Evolutionary conservation across 371 early-diverging fungal species (phyloP).

Genomic region (Mycotypha africana): DNA sequence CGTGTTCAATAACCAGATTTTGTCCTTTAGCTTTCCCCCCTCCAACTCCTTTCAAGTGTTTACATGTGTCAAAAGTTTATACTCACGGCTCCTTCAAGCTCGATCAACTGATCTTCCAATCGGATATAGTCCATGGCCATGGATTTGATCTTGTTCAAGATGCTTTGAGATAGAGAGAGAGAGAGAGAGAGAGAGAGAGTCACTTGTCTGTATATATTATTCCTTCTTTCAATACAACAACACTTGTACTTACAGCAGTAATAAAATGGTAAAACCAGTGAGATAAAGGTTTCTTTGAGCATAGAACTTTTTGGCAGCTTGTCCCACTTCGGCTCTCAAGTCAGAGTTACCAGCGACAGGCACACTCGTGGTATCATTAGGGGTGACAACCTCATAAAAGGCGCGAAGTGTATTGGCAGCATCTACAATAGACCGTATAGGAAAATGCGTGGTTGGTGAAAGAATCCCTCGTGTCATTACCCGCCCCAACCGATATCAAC

Average conservation of each 20-base stretch:
- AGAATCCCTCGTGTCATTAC: too few relatives aligned
- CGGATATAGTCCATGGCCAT: constrained; percentile 18
- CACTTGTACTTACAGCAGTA: constrained; percentile 26
- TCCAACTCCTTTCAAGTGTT: too few relatives aligned
- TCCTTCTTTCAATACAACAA: too few relatives aligned
- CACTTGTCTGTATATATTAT: too few relatives aligned
- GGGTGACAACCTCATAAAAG: constrained; percentile 23
- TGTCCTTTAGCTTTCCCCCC: too few relatives aligned
- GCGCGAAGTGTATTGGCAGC: constrained; percentile 57
- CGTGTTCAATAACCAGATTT: neutral
- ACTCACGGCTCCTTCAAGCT: constrained; percentile 21
- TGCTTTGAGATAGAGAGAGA: too few relatives aligned
- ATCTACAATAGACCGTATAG: constrained; percentile 26
- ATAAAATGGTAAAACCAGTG: constrained; percentile 21
- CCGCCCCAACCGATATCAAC: too few relatives aligned
- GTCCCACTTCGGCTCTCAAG: constrained; percentile 48
- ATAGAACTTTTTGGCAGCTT: constrained; percentile 72
- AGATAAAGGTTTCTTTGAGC: constrained; percentile 81
- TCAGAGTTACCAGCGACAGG: constrained; percentile 20
- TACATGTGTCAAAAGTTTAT: neutral
- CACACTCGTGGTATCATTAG: constrained; percentile 24
- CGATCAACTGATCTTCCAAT: constrained; percentile 19
- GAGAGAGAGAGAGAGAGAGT: too few relatives aligned
- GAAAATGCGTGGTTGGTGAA: neutral
- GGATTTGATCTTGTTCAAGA: constrained; percentile 16